Conservation (phyloP, 2,329 filamentous ascomycete genomes). For the Ciborinia camelliae region DNA sequence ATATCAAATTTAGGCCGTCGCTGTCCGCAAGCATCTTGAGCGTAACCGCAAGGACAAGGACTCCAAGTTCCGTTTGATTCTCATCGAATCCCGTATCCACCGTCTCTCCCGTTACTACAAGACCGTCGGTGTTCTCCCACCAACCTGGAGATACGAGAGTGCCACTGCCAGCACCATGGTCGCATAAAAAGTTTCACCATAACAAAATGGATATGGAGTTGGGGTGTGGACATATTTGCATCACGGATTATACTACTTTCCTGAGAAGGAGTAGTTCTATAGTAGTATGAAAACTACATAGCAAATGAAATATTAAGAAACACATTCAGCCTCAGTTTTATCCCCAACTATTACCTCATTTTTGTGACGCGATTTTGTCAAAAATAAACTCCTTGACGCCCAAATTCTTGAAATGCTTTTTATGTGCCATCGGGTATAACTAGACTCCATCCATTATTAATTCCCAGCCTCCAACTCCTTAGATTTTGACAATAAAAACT, state of each 20-base stretch:
- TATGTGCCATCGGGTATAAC: slow-evolving; percentile 1
- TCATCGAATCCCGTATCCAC: slow-evolving; percentile 99
- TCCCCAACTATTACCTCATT: slow-evolving; percentile 8
- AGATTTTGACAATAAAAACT: slow-evolving; percentile 66
- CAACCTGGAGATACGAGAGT: slow-evolving; percentile 99
- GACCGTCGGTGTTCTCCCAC: slow-evolving; percentile 79
- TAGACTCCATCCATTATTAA: slow-evolving; percentile 1
- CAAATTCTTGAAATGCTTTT: slow-evolving; percentile 1
- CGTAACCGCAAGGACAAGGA: slow-evolving; percentile 99
- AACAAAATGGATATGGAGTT: slow-evolving; percentile 32
- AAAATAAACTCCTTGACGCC: slow-evolving; percentile 2
- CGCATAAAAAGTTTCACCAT: slow-evolving; percentile 53
- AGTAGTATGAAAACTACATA: slow-evolving; percentile 32
- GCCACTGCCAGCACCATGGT: slow-evolving; percentile 93
- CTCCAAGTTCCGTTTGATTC: slow-evolving; percentile 99
- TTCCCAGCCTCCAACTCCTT: slow-evolving; percentile 54
- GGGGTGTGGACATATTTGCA: slow-evolving; percentile 32
- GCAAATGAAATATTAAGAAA: slow-evolving; percentile 35
- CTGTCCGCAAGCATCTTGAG: slow-evolving; percentile 99
- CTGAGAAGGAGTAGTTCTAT: slow-evolving; percentile 24
- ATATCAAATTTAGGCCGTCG: slow-evolving; percentile 62
- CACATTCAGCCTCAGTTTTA: slow-evolving; percentile 23
- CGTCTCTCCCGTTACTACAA: slow-evolving; percentile 99
- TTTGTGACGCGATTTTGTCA: neutral
- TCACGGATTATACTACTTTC: slow-evolving; percentile 8